Evolutionary conservation across 305 asterid species (phyloP).

Genomic region (Lippia alba): DNA sequence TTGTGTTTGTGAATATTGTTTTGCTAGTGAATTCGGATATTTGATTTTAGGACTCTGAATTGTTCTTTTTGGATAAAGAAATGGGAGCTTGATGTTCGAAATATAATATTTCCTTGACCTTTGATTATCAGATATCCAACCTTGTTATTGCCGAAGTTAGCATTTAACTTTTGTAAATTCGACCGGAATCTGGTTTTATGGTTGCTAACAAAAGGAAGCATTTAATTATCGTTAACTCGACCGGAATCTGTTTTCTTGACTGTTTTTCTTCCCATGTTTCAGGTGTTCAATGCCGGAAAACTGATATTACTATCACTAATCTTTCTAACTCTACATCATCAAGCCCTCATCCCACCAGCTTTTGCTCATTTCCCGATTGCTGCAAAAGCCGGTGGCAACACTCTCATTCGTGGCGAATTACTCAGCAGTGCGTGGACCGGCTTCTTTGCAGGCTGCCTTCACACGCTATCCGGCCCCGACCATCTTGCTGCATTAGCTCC

Average conservation of each 20-base stretch:
- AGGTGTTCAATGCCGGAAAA: conserved; percentile 66
- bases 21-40: background rate
- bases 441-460: conserved; percentile 94
- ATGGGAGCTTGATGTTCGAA: background rate
- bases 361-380: conserved; percentile 64
- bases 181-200: background rate
- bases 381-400: conserved; percentile 58
- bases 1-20: background rate
- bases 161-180: background rate
- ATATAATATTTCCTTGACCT: background rate
- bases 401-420: conserved; percentile 57
- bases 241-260: background rate
- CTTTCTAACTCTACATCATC: conserved; percentile 54
- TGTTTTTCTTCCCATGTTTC: conserved; percentile 19
- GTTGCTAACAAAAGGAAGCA: background rate
- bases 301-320: conserved; percentile 59
- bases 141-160: background rate
- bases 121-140: background rate
- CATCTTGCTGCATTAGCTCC: conserved; percentile 99
- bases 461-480: conserved; percentile 95
- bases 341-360: conserved; percentile 68
- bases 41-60: background rate
- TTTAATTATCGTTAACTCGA: too few relatives aligned
- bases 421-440: conserved; percentile 96
- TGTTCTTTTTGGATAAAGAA: background rate